These are phyloP conservation scores for Cyberlindnera maritima DNA, from an alignment of 805 yeast species.

Conservation along the genomic window DNA sequence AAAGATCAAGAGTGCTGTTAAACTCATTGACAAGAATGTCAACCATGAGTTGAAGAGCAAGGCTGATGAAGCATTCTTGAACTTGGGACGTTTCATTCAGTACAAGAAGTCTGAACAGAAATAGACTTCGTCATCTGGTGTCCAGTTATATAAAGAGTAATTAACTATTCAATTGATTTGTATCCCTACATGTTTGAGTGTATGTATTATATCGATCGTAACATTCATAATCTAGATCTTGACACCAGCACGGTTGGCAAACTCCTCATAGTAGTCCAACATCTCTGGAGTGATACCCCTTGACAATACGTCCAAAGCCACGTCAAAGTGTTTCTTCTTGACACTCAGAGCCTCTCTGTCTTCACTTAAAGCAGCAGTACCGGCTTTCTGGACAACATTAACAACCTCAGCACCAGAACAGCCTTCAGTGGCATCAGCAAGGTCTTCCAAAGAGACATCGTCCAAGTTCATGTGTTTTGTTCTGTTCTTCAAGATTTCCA, in stretches of 20 bases:
- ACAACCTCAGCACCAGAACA: slow-evolving; percentile 98
- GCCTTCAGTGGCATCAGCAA: slow-evolving; percentile 75
- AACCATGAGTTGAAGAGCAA: slow-evolving; percentile 52
- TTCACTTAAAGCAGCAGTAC: slow-evolving; percentile 90
- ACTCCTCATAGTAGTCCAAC: slow-evolving; percentile 67
- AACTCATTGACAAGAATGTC: slow-evolving; percentile 64
- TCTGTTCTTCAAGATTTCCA: slow-evolving; percentile 71
- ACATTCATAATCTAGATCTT: slow-evolving; percentile 18
- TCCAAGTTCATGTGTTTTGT: slow-evolving; percentile 61
- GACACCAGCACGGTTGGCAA: slow-evolving; percentile 40
- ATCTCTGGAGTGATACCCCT: slow-evolving; percentile 83
- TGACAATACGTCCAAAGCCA: slow-evolving; percentile 65
- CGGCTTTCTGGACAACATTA: slow-evolving; percentile 90
- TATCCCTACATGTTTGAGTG: no score
- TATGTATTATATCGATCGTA: no score
- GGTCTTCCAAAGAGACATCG: slow-evolving; percentile 45
- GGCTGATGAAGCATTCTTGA: slow-evolving; percentile 65
- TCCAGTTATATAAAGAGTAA: no score
- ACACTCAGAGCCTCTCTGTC: slow-evolving; percentile 53
- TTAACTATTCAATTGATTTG: no score
- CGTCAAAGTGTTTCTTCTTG: slow-evolving; percentile 62
- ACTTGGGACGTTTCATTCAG: slow-evolving; percentile 70
- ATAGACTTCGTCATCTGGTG: no score
- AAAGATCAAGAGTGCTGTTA: slow-evolving; percentile 50
- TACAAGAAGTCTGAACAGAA: slow-evolving; percentile 57